Percentiles rank a stretch among this genome's conserved stretches.
phyloP scores from a whole-genome alignment of 2,329 filamentous ascomycete genomes.

The Pleomassaria siparia region DNA sequence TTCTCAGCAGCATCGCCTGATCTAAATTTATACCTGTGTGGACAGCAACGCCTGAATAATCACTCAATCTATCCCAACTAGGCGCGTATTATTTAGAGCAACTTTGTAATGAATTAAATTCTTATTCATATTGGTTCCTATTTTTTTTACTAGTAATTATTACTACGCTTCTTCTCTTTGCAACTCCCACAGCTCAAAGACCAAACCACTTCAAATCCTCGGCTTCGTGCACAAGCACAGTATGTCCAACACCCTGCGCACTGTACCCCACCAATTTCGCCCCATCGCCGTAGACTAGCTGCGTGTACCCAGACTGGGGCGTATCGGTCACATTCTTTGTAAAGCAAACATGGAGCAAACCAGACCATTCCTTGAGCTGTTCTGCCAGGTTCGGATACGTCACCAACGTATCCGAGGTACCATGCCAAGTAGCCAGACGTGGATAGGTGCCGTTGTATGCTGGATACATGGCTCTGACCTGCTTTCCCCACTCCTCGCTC shows the following conservation, averaged over 20 bases:
- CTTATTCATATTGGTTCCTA: no score
- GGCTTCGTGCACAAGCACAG: slow-evolving; percentile 14
- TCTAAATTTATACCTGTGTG: no score
- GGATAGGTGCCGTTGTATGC: slow-evolving; percentile 40
- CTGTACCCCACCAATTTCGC: slow-evolving; percentile 13
- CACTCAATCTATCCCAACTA: no score
- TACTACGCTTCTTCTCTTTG: no score
- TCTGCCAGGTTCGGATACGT: slow-evolving; percentile 20
- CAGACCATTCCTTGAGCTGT: slow-evolving; percentile 18
- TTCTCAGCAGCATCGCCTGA: no score
- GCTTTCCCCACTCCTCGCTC: slow-evolving; percentile 31
- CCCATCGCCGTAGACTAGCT: slow-evolving; percentile 14
- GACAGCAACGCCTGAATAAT: no score
- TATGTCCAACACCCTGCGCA: slow-evolving; percentile 17
- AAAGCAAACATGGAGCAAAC: slow-evolving; percentile 10
- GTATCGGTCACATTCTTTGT: slow-evolving; percentile 12
- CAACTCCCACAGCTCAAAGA: not conserved
- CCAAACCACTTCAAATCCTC: slow-evolving; percentile 19
- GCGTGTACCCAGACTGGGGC: slow-evolving; percentile 10
- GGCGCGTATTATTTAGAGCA: no score
- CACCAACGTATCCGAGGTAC: slow-evolving; percentile 37
- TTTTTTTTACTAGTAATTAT: no score
- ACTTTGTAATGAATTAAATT: no score
- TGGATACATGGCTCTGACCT: slow-evolving; percentile 39
- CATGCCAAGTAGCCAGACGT: slow-evolving; percentile 41